Conservation (phyloP, 2,329 filamentous ascomycete genomes). For the Penicillium sp. region DNA sequence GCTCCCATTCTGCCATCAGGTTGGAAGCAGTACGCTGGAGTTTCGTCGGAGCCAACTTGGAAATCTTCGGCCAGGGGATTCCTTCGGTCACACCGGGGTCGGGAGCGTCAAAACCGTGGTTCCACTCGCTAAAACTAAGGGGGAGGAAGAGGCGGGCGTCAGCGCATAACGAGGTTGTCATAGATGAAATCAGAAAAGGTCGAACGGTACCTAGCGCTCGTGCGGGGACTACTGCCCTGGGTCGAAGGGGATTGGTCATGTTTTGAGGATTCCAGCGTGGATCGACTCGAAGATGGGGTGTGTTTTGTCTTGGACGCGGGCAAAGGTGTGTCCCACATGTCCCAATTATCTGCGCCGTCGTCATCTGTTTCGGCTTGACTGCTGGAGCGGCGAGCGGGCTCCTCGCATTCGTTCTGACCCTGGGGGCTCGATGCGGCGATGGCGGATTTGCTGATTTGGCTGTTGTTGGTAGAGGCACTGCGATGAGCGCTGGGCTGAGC, state of each 20-base stretch:
- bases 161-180: slow-evolving; percentile 26
- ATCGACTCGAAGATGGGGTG: slow-evolving; percentile 43
- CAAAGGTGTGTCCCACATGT: slow-evolving; percentile 50
- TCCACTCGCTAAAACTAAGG: slow-evolving; percentile 37
- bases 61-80: slow-evolving; percentile 63
- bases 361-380: slow-evolving; percentile 21
- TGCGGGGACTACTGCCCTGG: slow-evolving; percentile 46
- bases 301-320: slow-evolving; percentile 30
- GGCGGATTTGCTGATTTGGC: not conserved
- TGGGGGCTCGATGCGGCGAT: slow-evolving; percentile 25
- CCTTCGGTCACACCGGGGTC: slow-evolving; percentile 34
- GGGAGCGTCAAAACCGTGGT: slow-evolving; percentile 22
- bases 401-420: slow-evolving; percentile 34
- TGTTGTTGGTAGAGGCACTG: slow-evolving; percentile 18
- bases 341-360: slow-evolving; percentile 49
- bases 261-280: slow-evolving; percentile 45
- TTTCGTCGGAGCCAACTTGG: slow-evolving; percentile 66
- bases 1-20: slow-evolving; percentile 89
- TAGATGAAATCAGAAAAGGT: slow-evolving; percentile 22
- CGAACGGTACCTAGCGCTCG: slow-evolving; percentile 47
- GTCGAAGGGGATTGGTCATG: slow-evolving; percentile 41
- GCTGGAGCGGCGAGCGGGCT: slow-evolving; percentile 27
- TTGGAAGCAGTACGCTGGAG: slow-evolving; percentile 77
- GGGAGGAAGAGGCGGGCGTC: slow-evolving; percentile 13
- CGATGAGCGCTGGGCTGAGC: slow-evolving; percentile 22